Percentiles rank a stretch among this genome's conserved stretches.
These are phyloP conservation scores for Physcomitrium patens DNA, from an alignment of 225 moss, liverwort and hornwort genomes.

Conservation along the genomic window DNA sequence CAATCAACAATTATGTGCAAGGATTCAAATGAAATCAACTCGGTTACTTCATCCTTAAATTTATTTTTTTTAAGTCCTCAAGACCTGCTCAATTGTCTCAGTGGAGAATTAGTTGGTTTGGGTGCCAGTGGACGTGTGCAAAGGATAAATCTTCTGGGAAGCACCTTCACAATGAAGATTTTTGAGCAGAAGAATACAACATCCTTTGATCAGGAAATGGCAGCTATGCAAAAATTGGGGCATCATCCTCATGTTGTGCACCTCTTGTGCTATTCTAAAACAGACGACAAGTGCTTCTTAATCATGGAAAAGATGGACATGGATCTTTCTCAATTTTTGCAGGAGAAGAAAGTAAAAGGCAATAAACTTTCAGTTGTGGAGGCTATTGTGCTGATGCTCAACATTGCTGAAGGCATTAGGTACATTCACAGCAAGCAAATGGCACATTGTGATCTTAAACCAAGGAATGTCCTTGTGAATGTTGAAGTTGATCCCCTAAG, in stretches of 20 bases:
- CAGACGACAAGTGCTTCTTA: slow-evolving; percentile 4
- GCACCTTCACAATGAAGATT: slow-evolving; percentile 23
- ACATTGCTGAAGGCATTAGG: slow-evolving; percentile 38
- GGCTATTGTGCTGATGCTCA: slow-evolving; percentile 30
- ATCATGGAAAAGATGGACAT: slow-evolving; percentile 37
- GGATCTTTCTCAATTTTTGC: slow-evolving; percentile 15
- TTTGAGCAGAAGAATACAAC: neutral
- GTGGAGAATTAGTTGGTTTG: slow-evolving; percentile 7
- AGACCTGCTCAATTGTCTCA: neutral
- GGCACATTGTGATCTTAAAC: slow-evolving; percentile 34
- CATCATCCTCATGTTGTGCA: slow-evolving; percentile 36
- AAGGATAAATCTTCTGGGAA: slow-evolving; percentile 10
- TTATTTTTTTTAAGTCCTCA: slow-evolving; percentile 5
- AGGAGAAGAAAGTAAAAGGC: neutral
- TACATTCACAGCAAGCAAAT: slow-evolving; percentile 27
- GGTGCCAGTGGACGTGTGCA: slow-evolving; percentile 20
- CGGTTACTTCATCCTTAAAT: neutral
- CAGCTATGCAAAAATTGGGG: slow-evolving; percentile 19
- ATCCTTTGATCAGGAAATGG: slow-evolving; percentile 21
- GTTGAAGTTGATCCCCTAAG: neutral
- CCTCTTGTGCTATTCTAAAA: slow-evolving; percentile 23
- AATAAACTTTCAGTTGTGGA: neutral
- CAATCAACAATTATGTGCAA: neutral
- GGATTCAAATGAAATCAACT: neutral
- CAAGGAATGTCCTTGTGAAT: slow-evolving; percentile 30